These are phyloP conservation scores for Umbellularia californica DNA, from an alignment of 164 flowering plant species.

Conservation along the genomic window DNA sequence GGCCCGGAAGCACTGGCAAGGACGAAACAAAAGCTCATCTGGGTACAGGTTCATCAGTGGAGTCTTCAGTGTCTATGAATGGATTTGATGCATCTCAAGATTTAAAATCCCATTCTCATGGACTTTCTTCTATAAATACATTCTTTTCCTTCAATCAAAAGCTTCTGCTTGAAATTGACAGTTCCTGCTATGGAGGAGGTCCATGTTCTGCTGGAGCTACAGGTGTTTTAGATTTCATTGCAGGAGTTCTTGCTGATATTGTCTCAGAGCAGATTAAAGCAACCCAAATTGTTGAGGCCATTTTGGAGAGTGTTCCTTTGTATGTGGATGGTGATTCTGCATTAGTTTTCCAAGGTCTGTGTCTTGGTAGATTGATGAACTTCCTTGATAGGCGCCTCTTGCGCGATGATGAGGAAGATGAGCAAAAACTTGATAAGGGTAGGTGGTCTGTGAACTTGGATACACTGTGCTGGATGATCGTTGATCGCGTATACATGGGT, in stretches of 20 bases:
- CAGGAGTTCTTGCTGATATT: slow-evolving; percentile 86
- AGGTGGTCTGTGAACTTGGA: slow-evolving; percentile 91
- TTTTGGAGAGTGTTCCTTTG: slow-evolving; percentile 76
- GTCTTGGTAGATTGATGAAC: slow-evolving; percentile 86
- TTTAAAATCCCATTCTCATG: slow-evolving; percentile 51
- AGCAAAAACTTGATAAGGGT: slow-evolving; percentile 78
- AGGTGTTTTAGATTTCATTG: slow-evolving; percentile 86
- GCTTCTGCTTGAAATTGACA: slow-evolving; percentile 75
- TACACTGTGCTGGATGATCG: slow-evolving; percentile 84
- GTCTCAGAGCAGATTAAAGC: slow-evolving; percentile 88
- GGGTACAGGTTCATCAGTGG: slow-evolving; percentile 49
- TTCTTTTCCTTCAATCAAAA: slow-evolving; percentile 50
- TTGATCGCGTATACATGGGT: slow-evolving; percentile 95
- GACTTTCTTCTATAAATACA: slow-evolving; percentile 37
- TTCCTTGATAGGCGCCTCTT: slow-evolving; percentile 89
- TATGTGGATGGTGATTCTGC: slow-evolving; percentile 76
- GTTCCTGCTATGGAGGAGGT: slow-evolving; percentile 91
- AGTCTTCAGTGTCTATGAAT: slow-evolving; percentile 50
- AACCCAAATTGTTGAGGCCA: slow-evolving; percentile 51
- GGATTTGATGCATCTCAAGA: slow-evolving; percentile 58
- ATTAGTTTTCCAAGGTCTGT: slow-evolving; percentile 86
- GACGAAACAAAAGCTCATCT: slow-evolving; percentile 45
- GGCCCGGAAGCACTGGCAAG: slow-evolving; percentile 55
- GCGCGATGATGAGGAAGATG: slow-evolving; percentile 96
- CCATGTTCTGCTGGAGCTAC: slow-evolving; percentile 94